phyloP scores from a whole-genome alignment of 257 asterid species.

The Gentiana straminea region DNA sequence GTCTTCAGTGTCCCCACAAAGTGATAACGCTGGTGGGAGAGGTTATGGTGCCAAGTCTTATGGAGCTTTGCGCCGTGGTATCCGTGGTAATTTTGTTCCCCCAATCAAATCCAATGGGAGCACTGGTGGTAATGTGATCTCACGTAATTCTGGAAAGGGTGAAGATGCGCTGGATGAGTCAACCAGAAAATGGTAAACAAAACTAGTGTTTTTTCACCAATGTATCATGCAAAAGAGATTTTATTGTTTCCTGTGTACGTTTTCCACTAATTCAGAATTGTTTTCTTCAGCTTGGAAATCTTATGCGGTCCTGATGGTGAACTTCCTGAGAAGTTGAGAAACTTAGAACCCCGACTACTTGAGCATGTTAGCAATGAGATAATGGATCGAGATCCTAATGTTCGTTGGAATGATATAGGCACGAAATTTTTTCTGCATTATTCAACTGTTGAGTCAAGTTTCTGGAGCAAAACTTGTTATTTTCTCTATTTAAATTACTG shows the following conservation, averaged over 20 bases:
- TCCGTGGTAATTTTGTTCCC: constrained; percentile 88
- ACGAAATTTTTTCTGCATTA: constrained; percentile 6
- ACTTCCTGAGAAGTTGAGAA: constrained; percentile 93
- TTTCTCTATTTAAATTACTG: constrained; percentile 2
- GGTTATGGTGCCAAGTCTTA: constrained; percentile 66
- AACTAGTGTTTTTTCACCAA: background rate
- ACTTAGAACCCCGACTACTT: constrained; percentile 88
- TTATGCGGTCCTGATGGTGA: constrained; percentile 95
- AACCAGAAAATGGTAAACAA: constrained; percentile 63
- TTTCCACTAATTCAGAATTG: background rate
- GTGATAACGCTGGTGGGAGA: constrained; percentile 50
- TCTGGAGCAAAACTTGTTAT: background rate
- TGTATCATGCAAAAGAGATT: background rate
- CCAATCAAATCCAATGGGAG: constrained; percentile 79
- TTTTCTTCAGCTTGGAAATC: constrained; percentile 62
- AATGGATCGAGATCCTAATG: constrained; percentile 97
- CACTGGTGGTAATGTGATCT: constrained; percentile 49
- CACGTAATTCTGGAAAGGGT: constrained; percentile 61
- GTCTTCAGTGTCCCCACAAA: constrained; percentile 72
- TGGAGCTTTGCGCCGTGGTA: constrained; percentile 75
- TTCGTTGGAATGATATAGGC: constrained; percentile 98
- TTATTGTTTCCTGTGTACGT: background rate
- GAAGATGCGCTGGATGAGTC: constrained; percentile 87
- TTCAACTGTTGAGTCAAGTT: background rate
- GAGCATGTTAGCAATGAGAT: constrained; percentile 98